Conservation (phyloP, 2,329 filamentous ascomycete species). For the Aspergillus niger region DNA sequence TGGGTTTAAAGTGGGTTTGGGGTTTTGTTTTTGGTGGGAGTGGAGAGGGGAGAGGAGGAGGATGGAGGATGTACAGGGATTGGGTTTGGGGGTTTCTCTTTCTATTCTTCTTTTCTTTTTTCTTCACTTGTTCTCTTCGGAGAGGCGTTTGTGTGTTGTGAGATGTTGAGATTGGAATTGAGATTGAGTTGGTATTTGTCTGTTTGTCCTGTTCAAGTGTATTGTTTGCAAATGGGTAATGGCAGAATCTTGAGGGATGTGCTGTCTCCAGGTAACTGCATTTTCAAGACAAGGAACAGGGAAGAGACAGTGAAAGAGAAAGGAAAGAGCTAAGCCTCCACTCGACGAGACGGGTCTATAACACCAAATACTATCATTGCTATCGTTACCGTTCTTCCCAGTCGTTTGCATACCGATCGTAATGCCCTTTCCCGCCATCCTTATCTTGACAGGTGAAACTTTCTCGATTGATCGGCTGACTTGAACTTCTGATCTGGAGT, state of each 20-base stretch:
- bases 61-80: too few species aligned
- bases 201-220: neutral
- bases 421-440: neutral
- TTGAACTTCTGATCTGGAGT: neutral
- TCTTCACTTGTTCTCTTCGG: too few species aligned
- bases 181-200: neutral
- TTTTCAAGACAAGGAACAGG: neutral
- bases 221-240: neutral
- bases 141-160: neutral
- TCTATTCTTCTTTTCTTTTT: too few species aligned
- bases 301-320: neutral
- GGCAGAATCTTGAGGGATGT: neutral
- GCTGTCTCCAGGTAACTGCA: neutral
- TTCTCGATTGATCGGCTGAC: neutral
- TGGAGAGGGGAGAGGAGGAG: neutral
- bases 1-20: neutral
- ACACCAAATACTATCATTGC: too few species aligned
- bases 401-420: neutral
- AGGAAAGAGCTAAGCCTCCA: neutral
- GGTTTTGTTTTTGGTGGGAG: neutral
- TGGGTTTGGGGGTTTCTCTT: too few species aligned
- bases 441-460: neutral
- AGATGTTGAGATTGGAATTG: neutral
- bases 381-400: too few species aligned
- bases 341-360: neutral